A percentile compares a stretch with the other conserved stretches of the same genome.
phyloP scores from a whole-genome alignment of 768 basidiomycete genomes.

The Lactarius quietus region DNA sequence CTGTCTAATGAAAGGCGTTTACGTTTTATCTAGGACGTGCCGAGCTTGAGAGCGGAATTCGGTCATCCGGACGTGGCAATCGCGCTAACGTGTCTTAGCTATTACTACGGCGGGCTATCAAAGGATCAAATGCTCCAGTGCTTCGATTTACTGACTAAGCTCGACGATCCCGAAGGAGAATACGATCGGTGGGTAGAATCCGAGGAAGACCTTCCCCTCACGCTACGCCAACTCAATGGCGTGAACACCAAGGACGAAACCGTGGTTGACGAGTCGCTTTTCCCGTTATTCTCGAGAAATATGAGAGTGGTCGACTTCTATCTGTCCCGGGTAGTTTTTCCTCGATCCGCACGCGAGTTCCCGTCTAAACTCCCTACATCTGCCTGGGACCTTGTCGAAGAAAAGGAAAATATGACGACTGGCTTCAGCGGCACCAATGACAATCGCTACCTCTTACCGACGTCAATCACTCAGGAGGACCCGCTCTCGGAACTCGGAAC shows the following conservation, averaged over 20 bases:
- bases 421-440: slow-evolving; percentile 60
- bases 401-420: slow-evolving; percentile 37
- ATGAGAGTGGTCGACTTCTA: slow-evolving; percentile 45
- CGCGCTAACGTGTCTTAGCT: slow-evolving; percentile 44
- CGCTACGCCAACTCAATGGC: slow-evolving; percentile 35
- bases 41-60: slow-evolving; percentile 45
- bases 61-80: slow-evolving; percentile 51
- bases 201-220: slow-evolving; percentile 29
- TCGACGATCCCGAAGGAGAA: slow-evolving; percentile 40
- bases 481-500: slow-evolving; percentile 41
- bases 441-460: slow-evolving; percentile 36
- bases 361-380: slow-evolving; percentile 45
- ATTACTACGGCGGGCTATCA: slow-evolving; percentile 47
- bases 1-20: background rate
- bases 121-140: slow-evolving; percentile 37
- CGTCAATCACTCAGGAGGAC: slow-evolving; percentile 37
- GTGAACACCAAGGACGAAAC: slow-evolving; percentile 42
- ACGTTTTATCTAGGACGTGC: slow-evolving; percentile 37
- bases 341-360: slow-evolving; percentile 48
- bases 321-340: slow-evolving; percentile 46
- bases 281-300: slow-evolving; percentile 39
- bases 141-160: slow-evolving; percentile 39
- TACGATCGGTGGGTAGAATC: slow-evolving; percentile 41
- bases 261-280: slow-evolving; percentile 32
- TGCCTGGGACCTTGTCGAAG: slow-evolving; percentile 51